Evolutionary conservation across 2,329 filamentous ascomycete genomes (phyloP), one percentile per base, ranked within the genome.

Genomic region (Atkinsonella hypoxylon): DNA sequence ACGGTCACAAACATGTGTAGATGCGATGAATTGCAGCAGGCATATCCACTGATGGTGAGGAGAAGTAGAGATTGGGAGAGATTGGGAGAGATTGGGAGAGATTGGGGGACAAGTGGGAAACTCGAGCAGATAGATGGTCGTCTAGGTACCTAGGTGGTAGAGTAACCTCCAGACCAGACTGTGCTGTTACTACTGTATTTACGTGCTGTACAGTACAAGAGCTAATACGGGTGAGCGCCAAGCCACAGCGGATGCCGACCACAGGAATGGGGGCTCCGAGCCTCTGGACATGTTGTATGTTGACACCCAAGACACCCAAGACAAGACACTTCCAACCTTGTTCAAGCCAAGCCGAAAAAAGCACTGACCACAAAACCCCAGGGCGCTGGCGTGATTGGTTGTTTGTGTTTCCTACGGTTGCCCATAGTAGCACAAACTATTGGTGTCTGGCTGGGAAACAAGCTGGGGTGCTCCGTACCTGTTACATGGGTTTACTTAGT

Each of bases 1-100:
- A 32, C 46, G 22, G 34, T 52, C 44, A 44, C 44, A 38, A 32
- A 22, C 43, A 42, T n/a, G 47, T 30, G 40, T 26, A 41, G 41
- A 40, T 30, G 36, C 45, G 31, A 31, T 36, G 42, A 38, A 22
- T 32, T 32, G 30, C 38, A 44, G 51, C 22, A 34, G 31, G 12
- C 22, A 18, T 18, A 26, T 26, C 26, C 26, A 26, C 26, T 41
- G 41, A 32, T 6, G 39, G 13, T 12, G 18, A 13, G 12, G n/a
- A 46, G 22, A 41, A 41, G 31, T 8, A 13, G 34, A 22, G 18
- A 20, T 30, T 40, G 20, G 18, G 30, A 26, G 26, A 41, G 26
- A 26, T 26, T 26, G 46, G 31, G 8, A 12, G 34, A 17, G 26
- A 26, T 26, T 26, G 46, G 31, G 8, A 12, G 34, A 17, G 17